Conservation (phyloP, 1,284 basidiomycete species). For the Puccinia hordei region DNA sequence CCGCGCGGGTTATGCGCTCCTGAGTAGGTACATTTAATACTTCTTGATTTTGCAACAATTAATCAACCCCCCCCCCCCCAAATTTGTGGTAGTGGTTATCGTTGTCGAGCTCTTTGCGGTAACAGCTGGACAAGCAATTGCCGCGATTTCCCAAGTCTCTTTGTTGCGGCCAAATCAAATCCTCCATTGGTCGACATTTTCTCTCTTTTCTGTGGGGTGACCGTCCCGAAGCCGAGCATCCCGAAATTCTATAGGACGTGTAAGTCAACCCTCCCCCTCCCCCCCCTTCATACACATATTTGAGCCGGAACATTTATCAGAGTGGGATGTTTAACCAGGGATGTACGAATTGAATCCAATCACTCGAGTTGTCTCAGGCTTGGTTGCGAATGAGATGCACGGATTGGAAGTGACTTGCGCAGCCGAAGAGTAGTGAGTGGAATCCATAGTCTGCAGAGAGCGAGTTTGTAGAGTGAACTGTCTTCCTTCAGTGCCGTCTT, state of each 20-base stretch:
- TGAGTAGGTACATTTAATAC: constrained; percentile 58
- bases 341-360: constrained; percentile 59
- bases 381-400: constrained; percentile 79
- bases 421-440: constrained; percentile 52
- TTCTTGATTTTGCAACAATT: too few relatives aligned
- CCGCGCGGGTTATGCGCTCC: constrained; percentile 72
- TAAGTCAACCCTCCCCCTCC: too few relatives aligned
- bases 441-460: too few relatives aligned
- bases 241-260: constrained; percentile 74
- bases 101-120: constrained; percentile 77
- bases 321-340: too few relatives aligned
- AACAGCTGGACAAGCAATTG: constrained; percentile 71
- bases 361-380: constrained; percentile 61
- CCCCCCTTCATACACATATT: too few relatives aligned
- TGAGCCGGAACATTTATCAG: too few relatives aligned
- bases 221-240: constrained; percentile 63
- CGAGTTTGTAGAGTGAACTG: too few relatives aligned
- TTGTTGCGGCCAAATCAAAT: constrained; percentile 71
- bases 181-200: constrained; percentile 66
- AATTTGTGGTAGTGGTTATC: constrained; percentile 67
- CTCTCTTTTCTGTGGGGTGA: constrained; percentile 73
- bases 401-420: constrained; percentile 72
- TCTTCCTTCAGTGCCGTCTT: constrained; percentile 70
- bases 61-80: too few relatives aligned
- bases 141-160: constrained; percentile 72